Conservation (phyloP, 2,329 filamentous ascomycete species). For the Hypoxylon sp. region DNA sequence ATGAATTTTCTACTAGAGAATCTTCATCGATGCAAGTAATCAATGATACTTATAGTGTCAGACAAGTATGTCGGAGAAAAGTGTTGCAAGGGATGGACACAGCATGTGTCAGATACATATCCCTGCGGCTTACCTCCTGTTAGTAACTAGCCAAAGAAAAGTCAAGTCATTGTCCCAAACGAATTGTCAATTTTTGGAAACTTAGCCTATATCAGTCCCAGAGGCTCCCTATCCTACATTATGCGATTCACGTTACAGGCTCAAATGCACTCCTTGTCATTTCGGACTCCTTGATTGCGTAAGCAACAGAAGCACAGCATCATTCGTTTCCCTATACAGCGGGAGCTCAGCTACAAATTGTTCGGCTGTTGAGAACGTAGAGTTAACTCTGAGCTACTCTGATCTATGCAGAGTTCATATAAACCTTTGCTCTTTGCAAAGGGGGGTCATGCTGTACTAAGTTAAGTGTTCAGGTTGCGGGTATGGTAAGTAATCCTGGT, state of each 20-base stretch:
- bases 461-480: not conserved
- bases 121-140: conserved; percentile 19
- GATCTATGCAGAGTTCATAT: not conserved
- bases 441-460: not conserved
- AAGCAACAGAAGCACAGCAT: not conserved
- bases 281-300: not conserved
- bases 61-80: conserved; percentile 5
- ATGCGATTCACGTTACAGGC: not conserved
- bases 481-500: not conserved
- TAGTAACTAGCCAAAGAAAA: conserved; percentile 1
- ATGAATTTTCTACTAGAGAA: not conserved
- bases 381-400: not conserved
- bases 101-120: conserved; percentile 20
- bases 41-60: not conserved
- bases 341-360: not conserved
- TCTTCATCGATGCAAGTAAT: not conserved
- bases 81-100: conserved; percentile 22
- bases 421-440: not conserved
- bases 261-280: not conserved
- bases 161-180: conserved; percentile 10
- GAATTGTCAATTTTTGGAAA: not conserved
- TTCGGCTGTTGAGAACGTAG: not conserved
- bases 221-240: not conserved
- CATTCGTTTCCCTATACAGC: not conserved
- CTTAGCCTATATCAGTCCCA: conserved; percentile 1